Percentiles rank a stretch among this genome's conserved stretches.
These are phyloP conservation scores for Trichoderma aggressivum DNA, from an alignment of 2,329 filamentous ascomycete genomes.

Conservation along the genomic window DNA sequence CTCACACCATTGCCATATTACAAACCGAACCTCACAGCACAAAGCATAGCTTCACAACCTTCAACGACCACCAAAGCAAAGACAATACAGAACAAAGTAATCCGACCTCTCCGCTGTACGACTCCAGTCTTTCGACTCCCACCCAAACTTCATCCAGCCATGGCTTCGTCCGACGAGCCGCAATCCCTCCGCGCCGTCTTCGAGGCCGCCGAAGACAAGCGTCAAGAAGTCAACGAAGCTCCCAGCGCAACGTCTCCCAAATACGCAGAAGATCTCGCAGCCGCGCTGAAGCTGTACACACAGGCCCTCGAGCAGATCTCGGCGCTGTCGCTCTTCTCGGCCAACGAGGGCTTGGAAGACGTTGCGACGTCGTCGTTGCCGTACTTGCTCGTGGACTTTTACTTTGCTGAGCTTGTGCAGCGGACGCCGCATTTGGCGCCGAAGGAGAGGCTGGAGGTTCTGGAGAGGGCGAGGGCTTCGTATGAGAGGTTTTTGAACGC, in stretches of 20 bases:
- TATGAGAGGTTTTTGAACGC: slow-evolving; percentile 78
- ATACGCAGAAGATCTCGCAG: slow-evolving; percentile 65
- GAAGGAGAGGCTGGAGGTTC: slow-evolving; percentile 56
- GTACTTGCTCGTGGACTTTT: slow-evolving; percentile 75
- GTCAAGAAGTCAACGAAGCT: slow-evolving; percentile 58
- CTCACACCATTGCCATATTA: not conserved
- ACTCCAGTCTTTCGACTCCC: not conserved
- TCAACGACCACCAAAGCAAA: not conserved
- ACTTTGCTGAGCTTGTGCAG: slow-evolving; percentile 75
- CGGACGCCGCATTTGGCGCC: slow-evolving; percentile 55
- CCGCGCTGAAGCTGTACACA: slow-evolving; percentile 68
- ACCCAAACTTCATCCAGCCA: not conserved
- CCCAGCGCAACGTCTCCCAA: slow-evolving; percentile 61
- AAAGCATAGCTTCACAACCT: not conserved
- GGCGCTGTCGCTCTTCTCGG: slow-evolving; percentile 77
- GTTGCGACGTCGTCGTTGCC: slow-evolving; percentile 79
- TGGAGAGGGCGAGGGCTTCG: slow-evolving; percentile 62
- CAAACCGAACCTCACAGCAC: not conserved
- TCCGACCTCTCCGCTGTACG: not conserved
- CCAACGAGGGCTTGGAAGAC: slow-evolving; percentile 87
- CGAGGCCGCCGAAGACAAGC: slow-evolving; percentile 48
- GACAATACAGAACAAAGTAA: not conserved
- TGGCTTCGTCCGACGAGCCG: slow-evolving; percentile 37
- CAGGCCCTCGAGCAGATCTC: slow-evolving; percentile 67
- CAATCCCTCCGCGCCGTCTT: slow-evolving; percentile 51